Base-by-base conservation (phyloP, 1,284 basidiomycete species). In the Veloporphyrellus conicus region DNA sequence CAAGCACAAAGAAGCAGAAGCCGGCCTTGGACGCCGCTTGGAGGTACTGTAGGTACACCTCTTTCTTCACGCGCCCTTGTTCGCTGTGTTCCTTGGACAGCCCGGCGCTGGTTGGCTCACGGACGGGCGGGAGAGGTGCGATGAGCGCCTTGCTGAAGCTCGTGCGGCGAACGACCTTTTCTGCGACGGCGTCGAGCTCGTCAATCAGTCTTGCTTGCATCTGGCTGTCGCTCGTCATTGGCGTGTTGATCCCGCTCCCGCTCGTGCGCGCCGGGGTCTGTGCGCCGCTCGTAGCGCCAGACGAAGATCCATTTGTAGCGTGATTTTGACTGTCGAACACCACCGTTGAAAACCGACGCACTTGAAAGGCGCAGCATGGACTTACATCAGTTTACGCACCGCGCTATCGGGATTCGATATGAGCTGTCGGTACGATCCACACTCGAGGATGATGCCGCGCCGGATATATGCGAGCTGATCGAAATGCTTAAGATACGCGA, bases 381-480 rank as follows among this genome's bases (percentile, higher is more conserved):
- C 12, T 22, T 15, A 85, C 87, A 96, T 77, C n/a, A 97, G 78
- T 61, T 87, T 89, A 62, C 79, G 78, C 29, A 96, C 68, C 56
- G 93, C 87, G 37, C 83, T 78, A 7, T 83, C 76, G 1, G 76
- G 67, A 55, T 87, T 81, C 20, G 68, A 71, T 67, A 88, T 76
- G 10, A 92, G 76, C 10, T 76, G 71, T 8, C 71, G 66, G 61
- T 87, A 93, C 0, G 82, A 73, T 4, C 89, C 90, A 33, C 72
- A 74, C 69, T 97, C 93, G 20, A 93, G 68, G 48, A 97, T 83
- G 59, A 91, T 83, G 11, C 93, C 93, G 16, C 83, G 78, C 19
- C 90, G 85, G 28, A 98, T 71, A 68, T 87, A 92, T 47, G 82
- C 69, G 25, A 97, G 74, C 52, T 87, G 77, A 63, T 96, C 88